Evolutionary conservation across 441 rosid species (phyloP).

Genomic region (Raphanus hybrid): DNA sequence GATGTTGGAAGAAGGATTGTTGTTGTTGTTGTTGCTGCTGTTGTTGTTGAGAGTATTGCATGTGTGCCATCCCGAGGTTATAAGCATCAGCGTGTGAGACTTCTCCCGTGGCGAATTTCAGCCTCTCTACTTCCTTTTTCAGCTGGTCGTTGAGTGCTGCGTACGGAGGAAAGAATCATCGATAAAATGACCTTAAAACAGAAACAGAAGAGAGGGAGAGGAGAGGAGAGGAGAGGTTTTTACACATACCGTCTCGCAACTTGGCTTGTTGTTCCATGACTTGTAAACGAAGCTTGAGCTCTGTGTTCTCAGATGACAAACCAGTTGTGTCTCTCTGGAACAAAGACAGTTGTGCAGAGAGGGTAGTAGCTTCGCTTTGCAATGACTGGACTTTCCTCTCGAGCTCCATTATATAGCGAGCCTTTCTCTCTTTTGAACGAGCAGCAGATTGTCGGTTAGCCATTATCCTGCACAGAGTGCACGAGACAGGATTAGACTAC

Average conservation of each 20-base stretch:
- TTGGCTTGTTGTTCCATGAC: slow-evolving; percentile 96
- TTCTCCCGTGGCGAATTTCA: slow-evolving; percentile 84
- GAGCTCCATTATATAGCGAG: slow-evolving; percentile 77
- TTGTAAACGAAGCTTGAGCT: slow-evolving; percentile 90
- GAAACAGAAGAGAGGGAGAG: background rate
- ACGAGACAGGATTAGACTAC: background rate
- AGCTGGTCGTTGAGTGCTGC: slow-evolving; percentile 87
- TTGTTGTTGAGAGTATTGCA: slow-evolving; percentile 47
- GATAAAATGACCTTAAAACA: background rate
- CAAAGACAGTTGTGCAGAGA: slow-evolving; percentile 76
- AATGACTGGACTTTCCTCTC: slow-evolving; percentile 89
- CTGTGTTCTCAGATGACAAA: slow-evolving; percentile 79
- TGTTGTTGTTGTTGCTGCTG: slow-evolving; percentile 53
- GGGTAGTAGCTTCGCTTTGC: slow-evolving; percentile 90
- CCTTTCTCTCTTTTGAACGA: slow-evolving; percentile 91
- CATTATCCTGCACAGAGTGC: slow-evolving; percentile 58
- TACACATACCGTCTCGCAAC: slow-evolving; percentile 77
- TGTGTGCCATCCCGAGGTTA: slow-evolving; percentile 77
- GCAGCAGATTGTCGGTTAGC: slow-evolving; percentile 95
- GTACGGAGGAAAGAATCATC: slow-evolving; percentile 9
- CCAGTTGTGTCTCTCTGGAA: slow-evolving; percentile 80
- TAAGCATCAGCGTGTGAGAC: slow-evolving; percentile 67
- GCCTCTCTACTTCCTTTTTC: slow-evolving; percentile 93
- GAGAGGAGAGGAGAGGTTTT: background rate
- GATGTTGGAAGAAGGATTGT: slow-evolving; percentile 50